These are phyloP conservation scores for Yamadazyma membranifaciens DNA, from an alignment of 1,139 yeast genomes.

Conservation along the genomic window DNA sequence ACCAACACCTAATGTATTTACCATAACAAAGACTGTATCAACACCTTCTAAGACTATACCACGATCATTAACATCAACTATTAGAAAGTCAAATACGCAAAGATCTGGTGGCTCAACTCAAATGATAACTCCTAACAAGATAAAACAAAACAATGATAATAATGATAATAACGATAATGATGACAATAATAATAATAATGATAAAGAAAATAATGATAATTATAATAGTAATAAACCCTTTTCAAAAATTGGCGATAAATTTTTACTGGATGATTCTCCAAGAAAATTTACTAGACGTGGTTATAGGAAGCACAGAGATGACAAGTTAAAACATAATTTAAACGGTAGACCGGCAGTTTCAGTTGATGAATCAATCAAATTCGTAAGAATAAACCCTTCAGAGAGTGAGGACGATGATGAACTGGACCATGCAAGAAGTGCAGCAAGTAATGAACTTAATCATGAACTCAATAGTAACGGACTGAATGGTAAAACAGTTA, in stretches of 20 bases:
- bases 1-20: no score
- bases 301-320: constrained; percentile 7
- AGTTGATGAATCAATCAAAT: neutral
- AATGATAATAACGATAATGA: neutral
- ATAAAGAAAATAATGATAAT: neutral
- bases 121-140: no score
- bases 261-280: neutral
- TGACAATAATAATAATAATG: neutral
- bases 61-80: no score
- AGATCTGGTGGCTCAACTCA: no score
- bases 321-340: constrained; percentile 5
- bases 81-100: no score
- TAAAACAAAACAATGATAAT: no score
- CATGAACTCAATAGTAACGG: no score
- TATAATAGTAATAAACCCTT: neutral
- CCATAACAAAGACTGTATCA: no score
- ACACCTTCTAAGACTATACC: no score
- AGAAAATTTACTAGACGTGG: neutral
- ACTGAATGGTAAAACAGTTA: neutral
- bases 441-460: neutral
- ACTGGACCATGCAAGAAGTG: neutral
- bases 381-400: constrained; percentile 5
- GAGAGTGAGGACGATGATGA: constrained; percentile 2
- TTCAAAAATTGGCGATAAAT: neutral
- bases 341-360: neutral